Evolutionary conservation across 495 filamentous ascomycete genomes (phyloP).

Genomic region (Podospora anserina): DNA sequence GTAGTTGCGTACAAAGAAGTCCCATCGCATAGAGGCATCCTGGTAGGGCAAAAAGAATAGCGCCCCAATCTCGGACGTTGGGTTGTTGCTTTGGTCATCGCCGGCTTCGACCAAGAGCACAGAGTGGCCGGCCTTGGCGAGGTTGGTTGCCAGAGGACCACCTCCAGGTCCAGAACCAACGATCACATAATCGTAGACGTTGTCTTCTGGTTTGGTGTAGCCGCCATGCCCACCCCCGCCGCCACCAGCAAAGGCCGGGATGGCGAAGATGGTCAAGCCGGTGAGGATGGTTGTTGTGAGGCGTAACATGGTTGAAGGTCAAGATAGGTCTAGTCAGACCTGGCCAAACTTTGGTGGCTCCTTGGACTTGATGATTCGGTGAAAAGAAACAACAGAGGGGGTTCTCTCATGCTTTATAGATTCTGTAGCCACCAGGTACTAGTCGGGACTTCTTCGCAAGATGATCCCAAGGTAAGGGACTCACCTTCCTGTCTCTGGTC

Average conservation of each 20-base stretch:
- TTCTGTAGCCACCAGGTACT: too few relatives aligned
- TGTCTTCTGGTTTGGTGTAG: constrained; percentile 7
- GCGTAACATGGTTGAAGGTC: background rate
- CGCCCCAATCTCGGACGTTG: constrained; percentile 32
- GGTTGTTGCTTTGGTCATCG: constrained; percentile 53
- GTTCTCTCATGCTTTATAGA: background rate
- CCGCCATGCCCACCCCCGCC: background rate
- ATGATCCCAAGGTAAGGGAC: too few relatives aligned
- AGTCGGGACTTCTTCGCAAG: too few relatives aligned
- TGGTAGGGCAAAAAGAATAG: constrained; percentile 37
- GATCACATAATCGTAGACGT: constrained; percentile 60
- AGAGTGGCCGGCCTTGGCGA: constrained; percentile 56
- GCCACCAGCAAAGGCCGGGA: background rate
- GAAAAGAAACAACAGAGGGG: background rate
- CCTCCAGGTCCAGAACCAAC: constrained; percentile 65
- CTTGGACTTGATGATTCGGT: background rate
- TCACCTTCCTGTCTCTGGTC: background rate
- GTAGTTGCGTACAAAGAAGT: constrained; percentile 45
- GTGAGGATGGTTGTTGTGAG: constrained; percentile 2
- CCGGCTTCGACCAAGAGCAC: constrained; percentile 62
- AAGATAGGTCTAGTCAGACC: background rate
- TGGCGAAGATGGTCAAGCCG: background rate
- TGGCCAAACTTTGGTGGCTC: background rate
- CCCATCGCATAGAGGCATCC: constrained; percentile 43
- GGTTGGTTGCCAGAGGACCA: constrained; percentile 56